Percentiles rank a stretch among this genome's conserved stretches.
Evolutionary conservation across 2,329 filamentous ascomycete species (phyloP).

Genomic region (Nemania serpens): DNA sequence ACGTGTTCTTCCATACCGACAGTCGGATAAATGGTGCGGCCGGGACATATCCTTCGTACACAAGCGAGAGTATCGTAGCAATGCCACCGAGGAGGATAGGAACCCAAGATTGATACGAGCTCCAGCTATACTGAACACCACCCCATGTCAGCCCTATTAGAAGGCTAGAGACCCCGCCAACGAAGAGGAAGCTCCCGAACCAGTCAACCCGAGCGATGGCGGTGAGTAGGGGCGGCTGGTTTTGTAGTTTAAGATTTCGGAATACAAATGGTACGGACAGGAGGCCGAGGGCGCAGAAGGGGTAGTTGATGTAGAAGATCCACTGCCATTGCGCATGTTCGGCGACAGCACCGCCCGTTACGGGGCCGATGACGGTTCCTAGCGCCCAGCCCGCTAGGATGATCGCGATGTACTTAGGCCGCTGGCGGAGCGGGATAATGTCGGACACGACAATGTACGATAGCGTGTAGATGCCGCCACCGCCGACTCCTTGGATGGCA

Average conservation of each 20-base stretch:
- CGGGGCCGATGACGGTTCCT: conserved; percentile 26
- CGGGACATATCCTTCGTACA: conserved; percentile 31
- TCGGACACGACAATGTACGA: conserved; percentile 25
- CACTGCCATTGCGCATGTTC: conserved; percentile 23
- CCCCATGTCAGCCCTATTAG: conserved; percentile 57
- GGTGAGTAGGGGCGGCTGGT: neutral
- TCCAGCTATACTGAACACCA: conserved; percentile 40
- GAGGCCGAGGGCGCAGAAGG: conserved; percentile 30
- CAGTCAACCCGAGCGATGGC: conserved; percentile 48
- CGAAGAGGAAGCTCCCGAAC: conserved; percentile 54
- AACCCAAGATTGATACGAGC: conserved; percentile 43
- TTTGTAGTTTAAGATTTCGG: conserved; percentile 14
- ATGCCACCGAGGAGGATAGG: conserved; percentile 28
- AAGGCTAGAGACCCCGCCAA: conserved; percentile 50
- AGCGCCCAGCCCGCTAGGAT: conserved; percentile 24
- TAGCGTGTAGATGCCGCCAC: conserved; percentile 25
- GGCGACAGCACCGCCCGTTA: conserved; percentile 20
- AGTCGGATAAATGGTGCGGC: conserved; percentile 18
- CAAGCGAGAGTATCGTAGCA: conserved; percentile 26
- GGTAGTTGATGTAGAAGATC: conserved; percentile 32
- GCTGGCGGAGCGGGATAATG: conserved; percentile 28
- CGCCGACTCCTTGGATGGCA: conserved; percentile 28
- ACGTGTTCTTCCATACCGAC: conserved; percentile 16
- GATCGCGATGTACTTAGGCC: conserved; percentile 25
- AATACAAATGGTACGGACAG: conserved; percentile 27